phyloP scores from a whole-genome alignment of 1,284 basidiomycete genomes.

The Coriolopsis trogii region DNA sequence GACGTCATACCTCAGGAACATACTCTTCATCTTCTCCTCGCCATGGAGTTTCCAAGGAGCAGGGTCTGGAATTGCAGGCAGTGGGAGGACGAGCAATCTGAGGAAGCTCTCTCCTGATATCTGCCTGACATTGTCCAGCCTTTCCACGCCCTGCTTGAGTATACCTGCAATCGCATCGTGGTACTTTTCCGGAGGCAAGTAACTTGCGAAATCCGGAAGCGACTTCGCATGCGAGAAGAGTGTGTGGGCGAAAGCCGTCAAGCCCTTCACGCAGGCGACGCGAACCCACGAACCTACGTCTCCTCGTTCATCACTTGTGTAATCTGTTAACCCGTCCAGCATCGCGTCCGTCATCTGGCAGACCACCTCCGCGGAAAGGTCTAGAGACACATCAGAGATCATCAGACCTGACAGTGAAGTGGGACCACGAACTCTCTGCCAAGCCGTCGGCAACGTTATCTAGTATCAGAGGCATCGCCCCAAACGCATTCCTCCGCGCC shows the following conservation, averaged over 20 bases:
- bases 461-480: conserved; percentile 66
- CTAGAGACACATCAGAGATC: conserved; percentile 37
- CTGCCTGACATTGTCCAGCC: conserved; percentile 88
- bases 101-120: conserved; percentile 71
- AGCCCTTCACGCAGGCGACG: conserved; percentile 68
- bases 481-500: conserved; percentile 70
- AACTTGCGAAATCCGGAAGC: conserved; percentile 50
- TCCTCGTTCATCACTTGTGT: conserved; percentile 91
- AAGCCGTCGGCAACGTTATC: conserved; percentile 47
- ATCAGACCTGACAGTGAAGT: background rate
- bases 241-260: conserved; percentile 52
- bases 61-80: conserved; percentile 43
- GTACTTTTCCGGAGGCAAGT: conserved; percentile 63
- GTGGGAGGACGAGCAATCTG: conserved; percentile 48
- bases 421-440: conserved; percentile 45
- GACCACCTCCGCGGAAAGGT: conserved; percentile 46
- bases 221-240: conserved; percentile 46
- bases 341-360: conserved; percentile 54
- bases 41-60: conserved; percentile 54
- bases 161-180: conserved; percentile 66
- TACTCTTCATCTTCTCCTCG: conserved; percentile 45
- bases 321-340: conserved; percentile 80
- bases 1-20: conserved; percentile 58
- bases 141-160: conserved; percentile 88
- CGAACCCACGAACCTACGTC: conserved; percentile 98